These are phyloP conservation scores for Simplicillium sp. DNA, from an alignment of 2,329 filamentous ascomycete genomes.

Conservation along the genomic window DNA sequence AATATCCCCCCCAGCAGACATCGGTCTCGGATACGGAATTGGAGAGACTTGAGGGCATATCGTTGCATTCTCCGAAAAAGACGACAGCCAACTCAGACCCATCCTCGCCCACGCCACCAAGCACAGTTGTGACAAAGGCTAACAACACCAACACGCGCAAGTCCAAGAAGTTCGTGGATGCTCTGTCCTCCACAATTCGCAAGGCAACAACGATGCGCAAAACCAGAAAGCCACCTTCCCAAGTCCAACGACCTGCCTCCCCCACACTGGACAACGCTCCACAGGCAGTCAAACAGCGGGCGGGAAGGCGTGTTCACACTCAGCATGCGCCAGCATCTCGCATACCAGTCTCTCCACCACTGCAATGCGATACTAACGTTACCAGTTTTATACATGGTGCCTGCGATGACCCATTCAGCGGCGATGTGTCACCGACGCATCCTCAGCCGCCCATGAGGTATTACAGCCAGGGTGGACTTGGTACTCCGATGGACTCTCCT, in stretches of 20 bases:
- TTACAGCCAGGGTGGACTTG: conserved; percentile 20
- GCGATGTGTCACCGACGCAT: conserved; percentile 16
- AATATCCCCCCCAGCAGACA: not conserved
- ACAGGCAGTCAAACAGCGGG: conserved; percentile 21
- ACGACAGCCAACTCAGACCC: conserved; percentile 15
- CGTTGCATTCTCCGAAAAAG: conserved; percentile 27
- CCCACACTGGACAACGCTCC: conserved; percentile 22
- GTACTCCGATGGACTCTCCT: conserved; percentile 29
- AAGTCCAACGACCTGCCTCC: conserved; percentile 16
- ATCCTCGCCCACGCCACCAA: conserved; percentile 20
- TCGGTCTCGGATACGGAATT: conserved; percentile 38
- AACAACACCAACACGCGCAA: conserved; percentile 18
- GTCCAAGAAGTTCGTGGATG: conserved; percentile 30
- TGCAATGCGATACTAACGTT: conserved; percentile 15
- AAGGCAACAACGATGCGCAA: conserved; percentile 26
- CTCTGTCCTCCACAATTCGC: conserved; percentile 29
- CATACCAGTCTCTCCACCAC: conserved; percentile 10
- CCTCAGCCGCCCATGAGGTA: conserved; percentile 15
- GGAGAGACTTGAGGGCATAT: conserved; percentile 36
- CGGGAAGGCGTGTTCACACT: conserved; percentile 14
- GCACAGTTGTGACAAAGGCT: conserved; percentile 2
- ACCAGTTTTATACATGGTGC: conserved; percentile 24
- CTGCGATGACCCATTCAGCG: conserved; percentile 28
- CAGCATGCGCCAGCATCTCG: conserved; percentile 2
- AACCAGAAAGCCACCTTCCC: conserved; percentile 13